Base-by-base conservation (phyloP, 2,329 filamentous ascomycete species). In the Ophiostoma tasmaniense region DNA sequence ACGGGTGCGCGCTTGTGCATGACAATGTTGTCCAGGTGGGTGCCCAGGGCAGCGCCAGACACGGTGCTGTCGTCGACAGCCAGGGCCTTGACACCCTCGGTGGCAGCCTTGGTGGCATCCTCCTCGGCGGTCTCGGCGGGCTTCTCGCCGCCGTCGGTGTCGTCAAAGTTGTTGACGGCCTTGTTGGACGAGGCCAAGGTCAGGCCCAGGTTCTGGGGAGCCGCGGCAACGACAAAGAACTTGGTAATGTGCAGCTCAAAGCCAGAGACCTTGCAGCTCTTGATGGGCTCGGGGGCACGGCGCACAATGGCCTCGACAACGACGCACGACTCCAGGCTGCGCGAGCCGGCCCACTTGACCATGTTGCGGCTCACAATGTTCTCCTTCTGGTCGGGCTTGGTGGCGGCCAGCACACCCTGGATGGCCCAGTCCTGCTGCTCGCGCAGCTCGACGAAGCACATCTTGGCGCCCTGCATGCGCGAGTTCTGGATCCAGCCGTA, bases 1-100 rank as follows among this genome's bases (percentile, higher is more conserved):
- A 96, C 90, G 71, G 93, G 92, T 0, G 92, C 91, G 69, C 95
- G 89, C 77, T 97, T 90, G 81, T 97, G 93, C 81, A 99, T 90
- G 67, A 91, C 91, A 71, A 91, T 89, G 84, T 98, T 97, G 83
- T 96, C 90, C 66, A 97, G 86, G 74, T 94, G 89, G 1, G 92
- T 96, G 76, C 89, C 87, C 78, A 98, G 87, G 71, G 87, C 90
- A 37, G 96, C 93, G 67, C 90, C 85, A 0, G 93, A 91, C 20
- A 82, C 83, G 71, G 75, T 74, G 59, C 73, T 75, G 55, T 76
- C 69, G 14, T 33, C 68, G 14, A 35, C 70, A 1, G 67, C 73
- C 39, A 71, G 73, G 33, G 75, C 73, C 55, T 78, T 78, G 14
- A 77, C 75, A 2, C 76, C 74, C 55, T 82, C 74, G 87, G 86